phyloP scores from a whole-genome alignment of 306 rosid species.

The Cercis canadensis region DNA sequence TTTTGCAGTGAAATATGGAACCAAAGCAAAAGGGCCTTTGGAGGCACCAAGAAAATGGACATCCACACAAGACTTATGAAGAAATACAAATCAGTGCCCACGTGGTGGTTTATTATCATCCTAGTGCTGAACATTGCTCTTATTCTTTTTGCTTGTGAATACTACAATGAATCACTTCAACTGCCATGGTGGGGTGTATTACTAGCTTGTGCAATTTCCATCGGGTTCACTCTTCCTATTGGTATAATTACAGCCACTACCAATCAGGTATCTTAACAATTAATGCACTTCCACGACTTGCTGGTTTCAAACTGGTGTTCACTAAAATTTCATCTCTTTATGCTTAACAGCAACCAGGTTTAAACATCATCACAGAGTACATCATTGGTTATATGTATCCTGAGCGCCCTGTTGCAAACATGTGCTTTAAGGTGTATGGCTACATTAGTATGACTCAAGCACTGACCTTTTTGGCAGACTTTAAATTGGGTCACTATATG shows the following conservation, averaged over 20 bases:
- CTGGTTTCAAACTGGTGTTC: not conserved
- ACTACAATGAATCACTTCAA: constrained; percentile 57
- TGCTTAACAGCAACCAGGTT: constrained; percentile 52
- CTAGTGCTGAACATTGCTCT: constrained; percentile 49
- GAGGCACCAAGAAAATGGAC: constrained; percentile 43
- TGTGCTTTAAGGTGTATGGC: constrained; percentile 71
- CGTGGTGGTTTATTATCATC: constrained; percentile 58
- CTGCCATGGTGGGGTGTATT: constrained; percentile 75
- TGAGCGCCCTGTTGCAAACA: constrained; percentile 67
- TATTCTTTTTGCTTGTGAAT: constrained; percentile 43
- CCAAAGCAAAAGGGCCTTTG: constrained; percentile 49
- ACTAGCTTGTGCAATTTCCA: constrained; percentile 58
- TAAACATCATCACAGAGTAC: constrained; percentile 65
- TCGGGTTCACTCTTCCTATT: constrained; percentile 58
- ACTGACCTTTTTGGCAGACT: constrained; percentile 51
- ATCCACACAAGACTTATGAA: constrained; percentile 63
- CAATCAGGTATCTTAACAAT: constrained; percentile 52
- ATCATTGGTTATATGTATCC: constrained; percentile 66
- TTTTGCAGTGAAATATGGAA: constrained; percentile 43
- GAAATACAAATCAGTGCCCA: constrained; percentile 56
- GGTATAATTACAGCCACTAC: constrained; percentile 66
- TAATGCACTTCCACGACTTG: not conserved
- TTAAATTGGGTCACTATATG: constrained; percentile 75
- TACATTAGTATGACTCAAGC: constrained; percentile 66
- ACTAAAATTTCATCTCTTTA: not conserved